These are phyloP conservation scores for Eimeria maxima DNA, from an alignment of 169 alveolate genomes.

Conservation along the genomic window DNA sequence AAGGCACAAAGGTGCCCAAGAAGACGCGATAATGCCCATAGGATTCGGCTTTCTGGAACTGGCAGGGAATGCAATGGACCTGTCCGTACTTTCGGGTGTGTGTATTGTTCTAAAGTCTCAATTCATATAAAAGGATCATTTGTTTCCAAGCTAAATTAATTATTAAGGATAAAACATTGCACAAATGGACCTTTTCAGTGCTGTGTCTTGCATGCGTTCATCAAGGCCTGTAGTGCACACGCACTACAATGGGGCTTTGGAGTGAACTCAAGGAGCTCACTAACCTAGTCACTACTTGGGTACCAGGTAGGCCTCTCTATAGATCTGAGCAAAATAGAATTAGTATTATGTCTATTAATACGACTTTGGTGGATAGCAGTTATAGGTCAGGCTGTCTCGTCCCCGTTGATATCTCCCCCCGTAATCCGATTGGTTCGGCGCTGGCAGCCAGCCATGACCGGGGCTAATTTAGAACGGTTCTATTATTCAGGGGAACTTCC, in stretches of 20 bases:
- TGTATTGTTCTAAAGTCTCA: background rate
- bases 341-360: too few species aligned
- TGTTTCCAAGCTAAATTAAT: background rate
- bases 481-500: too few species aligned
- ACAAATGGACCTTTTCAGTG: background rate
- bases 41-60: background rate
- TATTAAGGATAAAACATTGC: background rate
- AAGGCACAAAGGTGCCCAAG: background rate
- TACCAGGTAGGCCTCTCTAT: too few species aligned
- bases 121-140: background rate
- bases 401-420: too few species aligned
- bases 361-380: too few species aligned
- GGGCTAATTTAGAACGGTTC: too few species aligned
- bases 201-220: background rate
- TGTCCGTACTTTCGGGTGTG: background rate
- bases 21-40: background rate
- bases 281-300: too few species aligned
- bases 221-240: background rate
- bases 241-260: too few species aligned
- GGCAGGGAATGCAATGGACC: background rate
- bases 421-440: too few species aligned
- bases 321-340: too few species aligned
- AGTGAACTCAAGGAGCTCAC: background rate
- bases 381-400: too few species aligned
- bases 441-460: too few species aligned